phyloP scores from a whole-genome alignment of 2,329 filamentous ascomycete genomes.

The Proliferodiscus dingleyae region DNA sequence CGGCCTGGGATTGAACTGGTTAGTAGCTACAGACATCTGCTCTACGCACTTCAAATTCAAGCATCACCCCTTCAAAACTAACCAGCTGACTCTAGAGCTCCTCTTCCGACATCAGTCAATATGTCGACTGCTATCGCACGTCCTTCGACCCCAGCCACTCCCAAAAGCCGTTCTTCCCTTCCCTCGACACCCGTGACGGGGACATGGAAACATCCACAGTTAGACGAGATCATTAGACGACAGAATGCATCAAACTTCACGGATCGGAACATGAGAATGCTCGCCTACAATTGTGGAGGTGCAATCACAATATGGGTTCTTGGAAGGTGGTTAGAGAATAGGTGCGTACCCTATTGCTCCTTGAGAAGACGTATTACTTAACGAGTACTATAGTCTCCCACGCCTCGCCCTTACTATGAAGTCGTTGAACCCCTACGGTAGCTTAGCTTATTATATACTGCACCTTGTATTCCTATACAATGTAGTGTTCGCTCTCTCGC shows the following conservation, averaged over 20 bases:
- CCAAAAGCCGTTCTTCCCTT: conserved; percentile 6
- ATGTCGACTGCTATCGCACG: conserved; percentile 16
- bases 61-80: not conserved
- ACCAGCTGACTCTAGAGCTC: not conserved
- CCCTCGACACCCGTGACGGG: conserved; percentile 46
- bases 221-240: conserved; percentile 80
- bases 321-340: conserved; percentile 30
- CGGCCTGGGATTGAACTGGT: conserved; percentile 3
- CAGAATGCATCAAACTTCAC: conserved; percentile 75
- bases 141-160: conserved; percentile 23
- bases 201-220: conserved; percentile 84
- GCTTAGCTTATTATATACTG: conserved; percentile 38
- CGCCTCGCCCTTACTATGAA: conserved; percentile 19
- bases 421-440: conserved; percentile 22
- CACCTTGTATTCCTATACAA: conserved; percentile 63
- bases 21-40: conserved; percentile 4
- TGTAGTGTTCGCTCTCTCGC: conserved; percentile 64
- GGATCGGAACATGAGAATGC: conserved; percentile 66
- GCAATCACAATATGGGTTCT: conserved; percentile 46
- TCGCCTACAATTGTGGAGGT: conserved; percentile 62
- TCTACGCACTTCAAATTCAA: conserved; percentile 15
- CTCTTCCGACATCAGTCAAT: not conserved
- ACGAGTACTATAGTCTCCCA: conserved; percentile 24
- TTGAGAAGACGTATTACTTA: conserved; percentile 6
- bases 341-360: conserved; percentile 14